Evolutionary conservation across 2,329 filamentous ascomycete genomes (phyloP).

Genomic region (Talaromyces rugulosus): DNA sequence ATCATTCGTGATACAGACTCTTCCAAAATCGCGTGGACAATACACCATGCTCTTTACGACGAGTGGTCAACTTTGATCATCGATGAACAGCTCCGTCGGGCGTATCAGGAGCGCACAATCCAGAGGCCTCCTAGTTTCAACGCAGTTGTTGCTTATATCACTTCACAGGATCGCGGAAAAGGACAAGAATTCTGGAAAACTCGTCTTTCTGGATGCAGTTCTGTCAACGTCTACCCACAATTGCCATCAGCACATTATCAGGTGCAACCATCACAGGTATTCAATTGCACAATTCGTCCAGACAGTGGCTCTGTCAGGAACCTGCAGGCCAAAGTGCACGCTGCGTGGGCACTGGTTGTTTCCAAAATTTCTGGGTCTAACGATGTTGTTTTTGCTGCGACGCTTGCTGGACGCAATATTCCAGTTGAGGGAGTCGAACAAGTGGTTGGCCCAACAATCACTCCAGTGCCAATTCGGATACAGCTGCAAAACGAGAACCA

Average conservation of each 20-base stretch:
- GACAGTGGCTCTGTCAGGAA: no score
- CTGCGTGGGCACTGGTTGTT: constrained; percentile 21
- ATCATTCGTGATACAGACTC: constrained; percentile 25
- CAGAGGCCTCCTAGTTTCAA: constrained; percentile 9
- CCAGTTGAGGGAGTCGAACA: constrained; percentile 32
- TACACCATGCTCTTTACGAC: constrained; percentile 10
- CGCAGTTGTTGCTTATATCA: constrained; percentile 17
- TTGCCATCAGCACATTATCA: not conserved
- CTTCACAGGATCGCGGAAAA: not conserved
- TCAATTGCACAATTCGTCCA: not conserved
- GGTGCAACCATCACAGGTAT: not conserved
- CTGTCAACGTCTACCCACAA: not conserved
- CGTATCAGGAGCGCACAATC: not conserved
- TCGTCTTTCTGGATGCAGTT: not conserved
- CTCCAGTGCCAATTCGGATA: constrained; percentile 8
- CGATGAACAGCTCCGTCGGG: constrained; percentile 6
- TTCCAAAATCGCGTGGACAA: constrained; percentile 18
- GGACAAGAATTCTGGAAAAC: constrained; percentile 11
- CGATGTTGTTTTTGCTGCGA: constrained; percentile 26
- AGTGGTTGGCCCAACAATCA: constrained; percentile 27
- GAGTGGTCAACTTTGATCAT: constrained; percentile 11
- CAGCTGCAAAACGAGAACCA: not conserved
- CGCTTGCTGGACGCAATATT: constrained; percentile 28
- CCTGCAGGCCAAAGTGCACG: constrained; percentile 20
- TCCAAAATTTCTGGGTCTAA: constrained; percentile 5